Base-by-base conservation (phyloP, 306 rosid species). In the Cucurbita argyrosperma region DNA sequence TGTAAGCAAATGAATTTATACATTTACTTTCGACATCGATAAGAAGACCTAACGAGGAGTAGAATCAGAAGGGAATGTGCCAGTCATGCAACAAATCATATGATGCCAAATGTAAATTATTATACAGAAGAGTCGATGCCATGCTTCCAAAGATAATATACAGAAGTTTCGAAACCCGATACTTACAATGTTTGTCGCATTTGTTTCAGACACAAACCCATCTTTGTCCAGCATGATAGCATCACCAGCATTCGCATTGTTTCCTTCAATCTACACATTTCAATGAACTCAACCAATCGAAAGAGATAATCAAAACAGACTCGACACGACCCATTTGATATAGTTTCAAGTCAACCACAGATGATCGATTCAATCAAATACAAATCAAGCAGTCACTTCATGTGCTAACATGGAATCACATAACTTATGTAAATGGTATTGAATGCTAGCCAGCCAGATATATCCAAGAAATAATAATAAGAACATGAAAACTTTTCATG, bases 211-310 rank as follows among this genome's bases (percentile, higher is more conserved):
- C 30, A 91, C 88, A 82, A 82, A 91, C 59, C 96, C 97, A 80
- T 91, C 96, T 75, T 87, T 79, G 83, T 91, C 96, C 5, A 91
- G 92, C 97, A 91, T 91, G 83, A 89, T 84, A 59, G 94, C 94
- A 84, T 89, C 97, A 74, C 80, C 90, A 47, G 94, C 94, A 35
- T 84, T 83, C 43, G 89, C 97, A 80, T 92, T 89, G 65, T 92
- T 92, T 64, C 97, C 94, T 85, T 89, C 97, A 57, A 92, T 84
- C 97, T 92, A 85, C 85, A 79, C 57, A 47, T 77, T 23, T 50
- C 59, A 69, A 81, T 57, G 46, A 58, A 80, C 67, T 71, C 30
- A 9, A 71, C 47, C 63, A 26, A 71, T 56, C n/a, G 23, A n/a
- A 76, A 55, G 53, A 18, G 54, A 59, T 46, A 79, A 69, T 49